phyloP scores from a whole-genome alignment of 371 early-diverging fungal genomes.

The Syncephalastrum racemosum region DNA sequence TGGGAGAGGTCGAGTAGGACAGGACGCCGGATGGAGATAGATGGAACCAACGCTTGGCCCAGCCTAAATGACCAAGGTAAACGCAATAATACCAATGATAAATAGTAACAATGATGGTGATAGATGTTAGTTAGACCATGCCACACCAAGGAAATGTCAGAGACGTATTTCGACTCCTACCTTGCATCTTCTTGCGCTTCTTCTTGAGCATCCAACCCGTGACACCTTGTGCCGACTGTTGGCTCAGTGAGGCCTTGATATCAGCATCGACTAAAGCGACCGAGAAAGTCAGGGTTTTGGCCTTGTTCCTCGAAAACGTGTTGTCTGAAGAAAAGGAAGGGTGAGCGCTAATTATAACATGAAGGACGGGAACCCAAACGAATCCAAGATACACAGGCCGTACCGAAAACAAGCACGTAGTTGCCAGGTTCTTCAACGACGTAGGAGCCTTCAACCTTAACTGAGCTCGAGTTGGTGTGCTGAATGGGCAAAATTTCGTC shows the following conservation, averaged over 20 bases:
- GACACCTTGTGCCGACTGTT: conserved; percentile 21
- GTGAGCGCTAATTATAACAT: not conserved
- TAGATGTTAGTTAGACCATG: too few relatives aligned
- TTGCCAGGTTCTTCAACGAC: conserved; percentile 38
- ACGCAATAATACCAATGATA: too few relatives aligned
- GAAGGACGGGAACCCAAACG: not conserved
- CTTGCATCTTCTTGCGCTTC: conserved; percentile 70
- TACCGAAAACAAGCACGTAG: conserved; percentile 46
- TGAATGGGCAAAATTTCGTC: conserved; percentile 33
- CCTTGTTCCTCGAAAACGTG: conserved; percentile 85
- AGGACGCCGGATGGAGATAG: conserved; percentile 58
- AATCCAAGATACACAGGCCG: not conserved
- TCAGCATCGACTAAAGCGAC: conserved; percentile 44
- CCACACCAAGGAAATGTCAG: not conserved
- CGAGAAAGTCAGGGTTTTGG: conserved; percentile 84
- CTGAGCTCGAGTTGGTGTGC: conserved; percentile 27
- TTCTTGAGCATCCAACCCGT: conserved; percentile 74
- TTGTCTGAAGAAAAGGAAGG: conserved; percentile 60
- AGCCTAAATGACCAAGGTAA: conserved; percentile 37
- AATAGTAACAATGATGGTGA: too few relatives aligned
- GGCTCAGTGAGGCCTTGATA: conserved; percentile 4
- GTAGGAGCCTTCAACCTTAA: conserved; percentile 30
- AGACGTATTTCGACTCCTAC: conserved; percentile 23
- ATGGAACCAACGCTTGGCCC: conserved; percentile 79
- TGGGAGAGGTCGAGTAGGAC: conserved; percentile 60